These are phyloP conservation scores for Auriscalpium orientale DNA, from an alignment of 768 basidiomycete species.

Conservation along the genomic window DNA sequence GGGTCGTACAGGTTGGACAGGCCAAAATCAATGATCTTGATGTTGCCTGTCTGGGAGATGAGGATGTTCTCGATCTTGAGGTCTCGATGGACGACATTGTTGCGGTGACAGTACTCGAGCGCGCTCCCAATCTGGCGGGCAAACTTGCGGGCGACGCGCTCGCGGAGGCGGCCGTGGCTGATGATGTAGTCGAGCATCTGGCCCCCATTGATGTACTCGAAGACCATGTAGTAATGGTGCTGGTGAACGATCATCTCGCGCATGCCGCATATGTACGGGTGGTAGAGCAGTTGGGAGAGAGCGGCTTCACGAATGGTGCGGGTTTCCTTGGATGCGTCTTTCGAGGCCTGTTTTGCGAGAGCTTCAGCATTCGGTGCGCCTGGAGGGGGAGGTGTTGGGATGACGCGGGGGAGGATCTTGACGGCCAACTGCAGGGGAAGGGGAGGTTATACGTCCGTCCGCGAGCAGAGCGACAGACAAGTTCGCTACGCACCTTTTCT, in stretches of 20 bases:
- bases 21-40: slow-evolving; percentile 99
- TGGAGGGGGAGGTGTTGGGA: slow-evolving; percentile 48
- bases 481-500: slow-evolving; percentile 67
- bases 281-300: slow-evolving; percentile 90
- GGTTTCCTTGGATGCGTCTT: slow-evolving; percentile 93
- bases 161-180: slow-evolving; percentile 90
- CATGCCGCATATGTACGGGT: slow-evolving; percentile 99
- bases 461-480: neutral
- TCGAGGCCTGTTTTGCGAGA: slow-evolving; percentile 71
- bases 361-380: slow-evolving; percentile 45
- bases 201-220: slow-evolving; percentile 97
- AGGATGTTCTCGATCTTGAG: slow-evolving; percentile 99
- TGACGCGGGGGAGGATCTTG: slow-evolving; percentile 90
- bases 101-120: slow-evolving; percentile 93
- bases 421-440: slow-evolving; percentile 68
- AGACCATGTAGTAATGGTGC: slow-evolving; percentile 99
- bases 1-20: slow-evolving; percentile 95
- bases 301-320: slow-evolving; percentile 94
- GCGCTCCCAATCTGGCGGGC: slow-evolving; percentile 96
- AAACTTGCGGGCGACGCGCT: slow-evolving; percentile 95
- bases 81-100: slow-evolving; percentile 96
- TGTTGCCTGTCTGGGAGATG: slow-evolving; percentile 96
- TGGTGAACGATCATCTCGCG: slow-evolving; percentile 97
- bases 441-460: neutral
- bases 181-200: slow-evolving; percentile 99